Conservation (phyloP, 1,139 yeast genomes). For the Hemisphaericaspora xylofermentans region DNA sequence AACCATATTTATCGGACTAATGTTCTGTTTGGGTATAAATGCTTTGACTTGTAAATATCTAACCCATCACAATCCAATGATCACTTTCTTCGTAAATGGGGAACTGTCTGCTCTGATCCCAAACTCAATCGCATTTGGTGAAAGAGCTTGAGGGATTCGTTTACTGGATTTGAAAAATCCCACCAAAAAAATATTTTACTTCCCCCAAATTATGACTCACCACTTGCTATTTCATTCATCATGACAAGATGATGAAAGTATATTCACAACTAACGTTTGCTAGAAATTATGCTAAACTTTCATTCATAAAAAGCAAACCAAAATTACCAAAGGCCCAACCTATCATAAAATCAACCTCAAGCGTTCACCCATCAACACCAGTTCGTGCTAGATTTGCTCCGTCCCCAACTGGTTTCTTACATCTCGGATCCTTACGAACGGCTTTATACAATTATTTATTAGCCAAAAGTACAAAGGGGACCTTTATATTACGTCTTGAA, state of each 20-base stretch:
- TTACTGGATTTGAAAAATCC: too few species aligned
- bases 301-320: constrained; percentile 3
- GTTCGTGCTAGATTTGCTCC: constrained; percentile 96
- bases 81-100: too few species aligned
- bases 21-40: too few species aligned
- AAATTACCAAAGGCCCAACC: constrained; percentile 19
- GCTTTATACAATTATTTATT: constrained; percentile 85
- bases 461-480: constrained; percentile 79
- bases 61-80: too few species aligned
- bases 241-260: constrained; percentile 1
- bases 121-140: too few species aligned
- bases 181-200: too few species aligned
- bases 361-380: constrained; percentile 50
- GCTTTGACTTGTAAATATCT: too few species aligned
- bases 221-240: background rate
- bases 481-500: constrained; percentile 78
- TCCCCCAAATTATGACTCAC: background rate
- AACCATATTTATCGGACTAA: too few species aligned
- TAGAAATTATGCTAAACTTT: constrained; percentile 4
- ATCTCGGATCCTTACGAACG: constrained; percentile 88
- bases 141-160: too few species aligned
- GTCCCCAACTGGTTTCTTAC: constrained; percentile 93
- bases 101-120: too few species aligned
- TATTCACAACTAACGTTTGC: background rate
- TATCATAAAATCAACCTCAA: constrained; percentile 21